These are phyloP conservation scores for Pleoardoris graminearum DNA, from an alignment of 2,329 filamentous ascomycete genomes.

Conservation along the genomic window DNA sequence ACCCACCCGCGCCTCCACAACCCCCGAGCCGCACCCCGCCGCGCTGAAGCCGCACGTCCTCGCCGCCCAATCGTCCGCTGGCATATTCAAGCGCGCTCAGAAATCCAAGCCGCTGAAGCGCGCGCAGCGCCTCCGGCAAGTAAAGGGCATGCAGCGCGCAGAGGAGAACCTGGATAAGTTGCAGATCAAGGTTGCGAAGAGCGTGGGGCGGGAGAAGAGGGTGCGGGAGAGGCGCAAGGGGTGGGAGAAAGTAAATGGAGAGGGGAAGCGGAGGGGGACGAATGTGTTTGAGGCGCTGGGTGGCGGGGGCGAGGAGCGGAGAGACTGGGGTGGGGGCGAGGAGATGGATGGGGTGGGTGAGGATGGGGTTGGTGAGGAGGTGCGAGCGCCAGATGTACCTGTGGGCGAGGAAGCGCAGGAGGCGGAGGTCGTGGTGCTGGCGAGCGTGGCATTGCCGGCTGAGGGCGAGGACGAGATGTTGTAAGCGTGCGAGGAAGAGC, in stretches of 20 bases:
- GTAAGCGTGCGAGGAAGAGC: conserved; percentile 10
- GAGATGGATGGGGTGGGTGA: conserved; percentile 31
- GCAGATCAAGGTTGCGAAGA: conserved; percentile 60
- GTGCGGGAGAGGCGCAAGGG: conserved; percentile 53
- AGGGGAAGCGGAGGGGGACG: conserved; percentile 17
- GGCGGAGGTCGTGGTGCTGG: conserved; percentile 16
- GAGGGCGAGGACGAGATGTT: conserved; percentile 37
- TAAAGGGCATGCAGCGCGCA: conserved; percentile 56
- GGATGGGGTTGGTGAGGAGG: conserved; percentile 2
- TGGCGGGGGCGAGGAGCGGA: conserved; percentile 18
- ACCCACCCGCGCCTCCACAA: conserved; percentile 37
- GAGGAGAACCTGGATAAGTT: conserved; percentile 58
- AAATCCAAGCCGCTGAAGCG: conserved; percentile 60
- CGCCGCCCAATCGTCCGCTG: conserved; percentile 68
- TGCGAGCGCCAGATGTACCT: not conserved
- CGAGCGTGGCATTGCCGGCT: conserved; percentile 20
- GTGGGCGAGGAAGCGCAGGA: not conserved
- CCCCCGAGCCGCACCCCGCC: conserved; percentile 26
- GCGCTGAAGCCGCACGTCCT: conserved; percentile 58
- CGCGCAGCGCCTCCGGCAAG: conserved; percentile 56
- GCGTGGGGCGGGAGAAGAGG: conserved; percentile 52
- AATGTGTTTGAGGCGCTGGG: conserved; percentile 22
- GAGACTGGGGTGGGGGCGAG: conserved; percentile 36
- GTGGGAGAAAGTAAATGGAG: conserved; percentile 47
- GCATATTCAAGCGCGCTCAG: conserved; percentile 68